Conservation (phyloP, 306 rosid species). For the Pterocarpus santalinus region DNA sequence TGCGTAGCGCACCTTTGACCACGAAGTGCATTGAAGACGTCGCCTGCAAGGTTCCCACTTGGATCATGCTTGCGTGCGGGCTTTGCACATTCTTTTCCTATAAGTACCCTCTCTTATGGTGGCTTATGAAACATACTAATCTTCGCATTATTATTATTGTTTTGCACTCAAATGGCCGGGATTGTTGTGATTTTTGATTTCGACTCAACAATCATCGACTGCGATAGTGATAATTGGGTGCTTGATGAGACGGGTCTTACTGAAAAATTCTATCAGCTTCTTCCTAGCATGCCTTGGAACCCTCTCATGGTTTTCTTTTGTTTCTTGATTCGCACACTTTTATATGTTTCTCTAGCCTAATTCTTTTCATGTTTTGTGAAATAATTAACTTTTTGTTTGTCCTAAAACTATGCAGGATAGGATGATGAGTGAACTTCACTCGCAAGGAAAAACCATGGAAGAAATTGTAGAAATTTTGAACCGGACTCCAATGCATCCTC, state of each 20-base stretch:
- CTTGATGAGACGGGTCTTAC: conserved; percentile 61
- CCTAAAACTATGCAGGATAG: conserved; percentile 48
- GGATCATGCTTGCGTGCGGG: background rate
- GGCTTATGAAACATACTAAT: background rate
- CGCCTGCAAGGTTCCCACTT: too few relatives aligned
- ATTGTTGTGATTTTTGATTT: conserved; percentile 69
- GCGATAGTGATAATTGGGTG: conserved; percentile 82
- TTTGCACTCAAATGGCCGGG: conserved; percentile 43
- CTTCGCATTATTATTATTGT: background rate
- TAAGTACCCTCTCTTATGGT: background rate
- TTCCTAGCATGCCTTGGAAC: conserved; percentile 64
- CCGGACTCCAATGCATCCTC: conserved; percentile 60
- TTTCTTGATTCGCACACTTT: background rate
- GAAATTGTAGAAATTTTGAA: conserved; percentile 59
- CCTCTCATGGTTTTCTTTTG: conserved; percentile 64
- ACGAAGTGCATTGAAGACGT: too few relatives aligned
- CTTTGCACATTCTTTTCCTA: background rate
- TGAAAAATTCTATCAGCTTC: conserved; percentile 63
- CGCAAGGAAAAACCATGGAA: conserved; percentile 60
- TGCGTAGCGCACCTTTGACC: too few relatives aligned
- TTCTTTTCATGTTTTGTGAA: too few relatives aligned
- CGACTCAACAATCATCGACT: conserved; percentile 70
- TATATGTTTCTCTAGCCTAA: too few relatives aligned
- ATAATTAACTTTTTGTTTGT: too few relatives aligned
- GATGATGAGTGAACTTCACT: conserved; percentile 69